Conservation (phyloP, 1,284 basidiomycete genomes). For the Ceratobasidium sp. region DNA sequence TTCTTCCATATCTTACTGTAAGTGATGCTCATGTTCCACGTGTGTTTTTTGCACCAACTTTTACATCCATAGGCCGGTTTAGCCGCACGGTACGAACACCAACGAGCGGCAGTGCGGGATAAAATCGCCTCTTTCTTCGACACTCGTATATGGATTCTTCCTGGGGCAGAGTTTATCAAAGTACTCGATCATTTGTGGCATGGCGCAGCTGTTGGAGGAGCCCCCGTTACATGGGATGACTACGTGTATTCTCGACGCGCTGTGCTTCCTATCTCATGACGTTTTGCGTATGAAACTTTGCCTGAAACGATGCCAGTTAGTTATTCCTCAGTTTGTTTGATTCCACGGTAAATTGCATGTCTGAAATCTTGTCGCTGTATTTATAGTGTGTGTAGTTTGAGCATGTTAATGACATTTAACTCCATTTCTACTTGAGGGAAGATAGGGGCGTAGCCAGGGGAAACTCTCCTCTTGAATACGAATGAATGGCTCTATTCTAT, state of each 20-base stretch:
- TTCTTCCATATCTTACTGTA: conserved; percentile 7
- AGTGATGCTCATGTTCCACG: not conserved
- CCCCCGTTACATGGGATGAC: conserved; percentile 20
- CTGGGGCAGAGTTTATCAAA: not conserved
- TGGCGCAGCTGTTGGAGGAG: conserved; percentile 15
- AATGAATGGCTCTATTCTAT: no score
- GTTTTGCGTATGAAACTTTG: no score
- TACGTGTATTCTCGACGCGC: conserved; percentile 15
- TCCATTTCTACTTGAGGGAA: no score
- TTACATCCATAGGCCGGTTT: conserved; percentile 26
- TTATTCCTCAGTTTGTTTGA: no score
- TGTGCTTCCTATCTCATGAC: conserved; percentile 12
- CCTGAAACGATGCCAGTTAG: no score
- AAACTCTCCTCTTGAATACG: no score
- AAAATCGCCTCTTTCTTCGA: conserved; percentile 10
- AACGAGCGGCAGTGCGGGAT: conserved; percentile 9
- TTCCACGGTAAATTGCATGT: no score
- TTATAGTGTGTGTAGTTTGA: no score
- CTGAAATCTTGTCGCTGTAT: no score
- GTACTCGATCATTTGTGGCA: conserved; percentile 30
- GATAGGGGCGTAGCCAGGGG: no score
- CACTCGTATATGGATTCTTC: conserved; percentile 24
- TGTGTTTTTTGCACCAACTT: not conserved
- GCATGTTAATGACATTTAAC: no score
- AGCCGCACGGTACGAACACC: conserved; percentile 24